These are phyloP conservation scores for Hevea brasiliensis DNA, from an alignment of 345 rosid species.

Conservation along the genomic window DNA sequence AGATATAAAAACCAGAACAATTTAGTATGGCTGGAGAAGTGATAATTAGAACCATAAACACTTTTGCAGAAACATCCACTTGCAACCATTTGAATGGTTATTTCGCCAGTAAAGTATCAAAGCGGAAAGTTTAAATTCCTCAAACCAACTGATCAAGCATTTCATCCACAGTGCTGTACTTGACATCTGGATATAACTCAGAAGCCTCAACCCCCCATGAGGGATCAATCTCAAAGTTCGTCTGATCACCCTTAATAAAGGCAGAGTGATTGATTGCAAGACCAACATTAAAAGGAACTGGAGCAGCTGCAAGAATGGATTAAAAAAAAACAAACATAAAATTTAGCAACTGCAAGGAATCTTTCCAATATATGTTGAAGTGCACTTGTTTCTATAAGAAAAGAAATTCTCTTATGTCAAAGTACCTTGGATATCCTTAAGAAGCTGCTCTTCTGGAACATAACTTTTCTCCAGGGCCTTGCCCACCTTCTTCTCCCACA, in stretches of 20 bases:
- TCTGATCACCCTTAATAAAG: slow-evolving; percentile 24
- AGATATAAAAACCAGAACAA: not conserved
- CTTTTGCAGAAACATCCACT: slow-evolving; percentile 4
- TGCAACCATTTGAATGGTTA: not conserved
- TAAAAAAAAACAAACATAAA: not conserved
- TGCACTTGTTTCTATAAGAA: too few relatives aligned
- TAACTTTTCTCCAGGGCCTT: slow-evolving; percentile 33
- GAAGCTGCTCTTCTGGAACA: slow-evolving; percentile 32
- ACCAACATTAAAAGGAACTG: slow-evolving; percentile 16
- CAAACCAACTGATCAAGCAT: slow-evolving; percentile 18
- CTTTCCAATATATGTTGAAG: too few relatives aligned
- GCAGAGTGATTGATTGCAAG: slow-evolving; percentile 16
- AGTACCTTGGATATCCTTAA: slow-evolving; percentile 36
- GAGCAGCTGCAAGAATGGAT: slow-evolving; percentile 20
- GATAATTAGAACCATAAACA: not conserved
- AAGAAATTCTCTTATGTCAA: not conserved
- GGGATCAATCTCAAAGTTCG: slow-evolving; percentile 31
- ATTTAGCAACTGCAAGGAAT: not conserved
- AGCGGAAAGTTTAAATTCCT: not conserved
- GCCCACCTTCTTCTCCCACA: slow-evolving; percentile 41
- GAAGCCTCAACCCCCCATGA: slow-evolving; percentile 28
- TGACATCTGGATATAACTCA: slow-evolving; percentile 28
- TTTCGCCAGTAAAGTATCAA: not conserved
- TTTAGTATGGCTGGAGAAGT: not conserved
- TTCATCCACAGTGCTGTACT: slow-evolving; percentile 26